Percentiles rank a stretch among this genome's conserved stretches.
Evolutionary conservation across 2,329 filamentous ascomycete species (phyloP).

Genomic region (Botrytis porri): DNA sequence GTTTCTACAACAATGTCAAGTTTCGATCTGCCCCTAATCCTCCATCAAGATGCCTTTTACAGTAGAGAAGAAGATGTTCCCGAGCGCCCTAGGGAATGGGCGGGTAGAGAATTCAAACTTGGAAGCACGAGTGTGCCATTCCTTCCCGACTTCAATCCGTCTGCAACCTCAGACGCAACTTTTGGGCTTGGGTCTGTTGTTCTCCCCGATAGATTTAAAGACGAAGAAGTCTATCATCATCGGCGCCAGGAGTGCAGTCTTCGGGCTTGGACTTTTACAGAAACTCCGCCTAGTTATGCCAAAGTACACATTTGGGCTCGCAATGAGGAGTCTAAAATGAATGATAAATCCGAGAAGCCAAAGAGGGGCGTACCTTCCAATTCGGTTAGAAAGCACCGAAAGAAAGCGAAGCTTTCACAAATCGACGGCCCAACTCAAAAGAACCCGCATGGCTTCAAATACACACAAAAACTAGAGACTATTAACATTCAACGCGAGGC

Average conservation of each 20-base stretch:
- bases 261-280: conserved; percentile 73
- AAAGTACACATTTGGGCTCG: conserved; percentile 70
- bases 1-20: conserved; percentile 56
- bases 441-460: conserved; percentile 80
- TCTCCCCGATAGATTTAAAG: conserved; percentile 49
- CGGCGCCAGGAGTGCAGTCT: conserved; percentile 59
- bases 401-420: conserved; percentile 61
- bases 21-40: conserved; percentile 60
- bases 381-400: conserved; percentile 22
- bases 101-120: conserved; percentile 78
- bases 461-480: conserved; percentile 71
- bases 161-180: conserved; percentile 53
- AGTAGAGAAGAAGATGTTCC: conserved; percentile 82
- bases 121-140: conserved; percentile 73
- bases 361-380: conserved; percentile 24
- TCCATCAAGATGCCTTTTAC: conserved; percentile 86
- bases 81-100: conserved; percentile 74
- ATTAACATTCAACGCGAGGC: conserved; percentile 78
- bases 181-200: conserved; percentile 51
- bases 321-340: conserved; percentile 37
- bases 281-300: conserved; percentile 63
- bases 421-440: conserved; percentile 85
- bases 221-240: conserved; percentile 50
- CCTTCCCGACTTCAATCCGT: conserved; percentile 73
- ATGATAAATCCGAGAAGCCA: conserved; percentile 24